Evolutionary conservation across 176 grass and related monocot species (phyloP).

Genomic region (Eleusine coracana): DNA sequence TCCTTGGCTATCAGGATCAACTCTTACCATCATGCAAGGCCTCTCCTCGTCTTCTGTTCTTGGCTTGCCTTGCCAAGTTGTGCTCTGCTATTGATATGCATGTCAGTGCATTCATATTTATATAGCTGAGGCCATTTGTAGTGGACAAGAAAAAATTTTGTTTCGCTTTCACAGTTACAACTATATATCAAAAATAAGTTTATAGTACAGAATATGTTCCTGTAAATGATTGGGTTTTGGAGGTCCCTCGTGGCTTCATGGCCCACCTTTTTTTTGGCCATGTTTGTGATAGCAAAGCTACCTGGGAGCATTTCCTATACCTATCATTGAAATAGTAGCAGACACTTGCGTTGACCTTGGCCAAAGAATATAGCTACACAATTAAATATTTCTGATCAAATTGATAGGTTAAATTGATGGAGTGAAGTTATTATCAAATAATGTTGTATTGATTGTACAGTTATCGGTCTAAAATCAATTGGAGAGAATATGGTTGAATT

Average conservation of each 20-base stretch:
- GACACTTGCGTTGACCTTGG: neutral
- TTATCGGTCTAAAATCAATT: neutral
- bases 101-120: neutral
- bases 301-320: neutral
- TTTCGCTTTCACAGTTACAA: neutral
- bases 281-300: neutral
- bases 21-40: constrained; percentile 30
- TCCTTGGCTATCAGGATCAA: constrained; percentile 31
- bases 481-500: neutral
- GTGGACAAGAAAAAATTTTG: neutral
- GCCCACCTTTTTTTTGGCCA: neutral
- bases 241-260: neutral
- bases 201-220: constrained; percentile 2
- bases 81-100: neutral
- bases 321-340: neutral
- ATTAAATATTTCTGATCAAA: too few relatives aligned
- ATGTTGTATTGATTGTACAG: neutral
- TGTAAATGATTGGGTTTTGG: constrained; percentile 9
- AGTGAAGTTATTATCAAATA: neutral
- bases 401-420: neutral
- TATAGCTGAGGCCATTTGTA: neutral
- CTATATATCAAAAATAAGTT: neutral
- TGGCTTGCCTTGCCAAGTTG: neutral
- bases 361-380: neutral
- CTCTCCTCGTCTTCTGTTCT: constrained; percentile 9